Evolutionary conservation across 805 yeast species (phyloP).

Genomic region (Debaryomyces tyrocola): DNA sequence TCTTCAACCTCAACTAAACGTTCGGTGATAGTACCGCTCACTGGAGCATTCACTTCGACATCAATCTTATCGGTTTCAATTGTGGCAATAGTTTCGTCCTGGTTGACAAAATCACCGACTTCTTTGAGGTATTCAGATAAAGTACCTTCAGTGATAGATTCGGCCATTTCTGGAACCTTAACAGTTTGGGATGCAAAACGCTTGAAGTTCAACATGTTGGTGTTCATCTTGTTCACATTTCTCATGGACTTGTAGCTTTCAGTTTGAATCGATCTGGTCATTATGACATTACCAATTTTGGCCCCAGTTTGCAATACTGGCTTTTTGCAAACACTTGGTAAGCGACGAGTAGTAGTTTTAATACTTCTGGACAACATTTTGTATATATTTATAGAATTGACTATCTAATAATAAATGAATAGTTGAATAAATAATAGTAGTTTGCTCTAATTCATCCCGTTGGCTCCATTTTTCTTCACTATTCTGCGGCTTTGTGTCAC

Average conservation of each 20-base stretch:
- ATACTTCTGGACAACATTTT: slow-evolving; percentile 36
- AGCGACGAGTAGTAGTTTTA: slow-evolving; percentile 28
- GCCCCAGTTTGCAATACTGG: slow-evolving; percentile 10
- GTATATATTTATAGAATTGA: background rate
- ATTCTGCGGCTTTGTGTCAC: background rate
- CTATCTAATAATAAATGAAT: background rate
- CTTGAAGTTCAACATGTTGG: slow-evolving; percentile 21
- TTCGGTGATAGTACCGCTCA: slow-evolving; percentile 86
- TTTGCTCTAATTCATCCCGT: background rate
- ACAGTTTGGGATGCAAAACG: slow-evolving; percentile 51
- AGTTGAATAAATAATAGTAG: background rate
- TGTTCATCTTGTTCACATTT: slow-evolving; percentile 5
- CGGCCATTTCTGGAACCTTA: slow-evolving; percentile 98
- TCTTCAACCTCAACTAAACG: slow-evolving; percentile 81
- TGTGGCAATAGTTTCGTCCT: slow-evolving; percentile 91
- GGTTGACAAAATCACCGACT: slow-evolving; percentile 85
- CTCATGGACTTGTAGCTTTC: slow-evolving; percentile 3
- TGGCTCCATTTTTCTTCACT: background rate
- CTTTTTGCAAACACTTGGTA: slow-evolving; percentile 17
- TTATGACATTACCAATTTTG: slow-evolving; percentile 12
- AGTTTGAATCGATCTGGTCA: slow-evolving; percentile 19
- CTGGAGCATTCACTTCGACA: slow-evolving; percentile 94
- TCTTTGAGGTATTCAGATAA: slow-evolving; percentile 63
- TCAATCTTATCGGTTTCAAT: slow-evolving; percentile 98
- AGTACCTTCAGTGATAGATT: slow-evolving; percentile 96